Base-by-base conservation (phyloP, 768 basidiomycete species). In the Suillus occidentalis region DNA sequence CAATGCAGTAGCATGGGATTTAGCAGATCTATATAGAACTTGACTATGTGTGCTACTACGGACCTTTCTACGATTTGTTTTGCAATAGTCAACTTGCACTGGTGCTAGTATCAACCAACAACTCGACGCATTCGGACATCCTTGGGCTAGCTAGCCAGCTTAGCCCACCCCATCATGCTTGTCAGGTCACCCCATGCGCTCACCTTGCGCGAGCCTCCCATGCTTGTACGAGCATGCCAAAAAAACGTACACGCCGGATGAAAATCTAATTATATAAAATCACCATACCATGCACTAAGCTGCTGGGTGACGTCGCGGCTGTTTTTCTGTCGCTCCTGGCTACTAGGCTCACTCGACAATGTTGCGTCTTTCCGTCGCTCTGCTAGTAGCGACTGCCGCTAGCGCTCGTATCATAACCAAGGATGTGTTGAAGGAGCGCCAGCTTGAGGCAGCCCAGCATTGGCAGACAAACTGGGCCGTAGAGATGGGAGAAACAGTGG, bases 381-480 rank as follows among this genome's bases (percentile, higher is more conserved):
- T 74, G 36, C 64, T 75, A 28, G 56, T 61, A 6, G 56, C 42
- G 10, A 63, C 55, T 18, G 39, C 50, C n/a, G 64, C 52, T 16
- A 56, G 60, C 12, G 72, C 69, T 18, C 70, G 72, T 22, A 68
- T 71, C 39, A 71, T 76, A 59, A 67, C 66, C 65, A 84, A 83
- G 70, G 70, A 76, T 18, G 81, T 85, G 52, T 64, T 84, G 22
- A 82, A 76, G 53, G 80, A 74, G 16, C 79, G 74, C 60, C 86
- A 86, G 71, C 65, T 71, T 4, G 83, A 82, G 67, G 85, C 86
- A 53, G 83, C 80, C 4, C 79, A 84, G 66, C 77, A 81, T 53
- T 84, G 67, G 75, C 55, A 66, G 13, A 68, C 56, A 16, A 1
- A 22, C n/a, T 59, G 58, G 58, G 14, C 39, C 25, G 10, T 42